Evolutionary conservation across 2,329 filamentous ascomycete genomes (phyloP), one percentile per base, ranked within the genome.

Genomic region (Paramyrothecium roridum): DNA sequence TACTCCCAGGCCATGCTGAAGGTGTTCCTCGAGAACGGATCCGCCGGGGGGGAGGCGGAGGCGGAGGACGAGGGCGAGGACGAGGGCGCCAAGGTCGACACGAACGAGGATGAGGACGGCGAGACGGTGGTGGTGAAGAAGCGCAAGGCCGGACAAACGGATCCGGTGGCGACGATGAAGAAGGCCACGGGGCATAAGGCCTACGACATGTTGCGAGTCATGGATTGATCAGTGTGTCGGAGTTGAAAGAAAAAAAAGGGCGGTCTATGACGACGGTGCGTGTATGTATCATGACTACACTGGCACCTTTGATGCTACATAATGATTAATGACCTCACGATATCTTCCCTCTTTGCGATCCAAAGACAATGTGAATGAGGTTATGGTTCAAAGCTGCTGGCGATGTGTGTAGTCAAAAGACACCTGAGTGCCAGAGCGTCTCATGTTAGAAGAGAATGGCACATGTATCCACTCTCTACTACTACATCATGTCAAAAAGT

Each of bases 1-100:
- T 84, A 84, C 66, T 81, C 78, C 2, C 82, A 83, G 69, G 81
- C 71, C 1, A 76, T 83, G 77, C 65, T 86, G 59, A 84, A 83
- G 71, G 76, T 80, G 10, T 84, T 85, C 58, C 60, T 85, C 48
- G 80, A 82, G 2, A 73, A 69, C 19, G 80, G 77, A 0, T 67
- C 69, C 0, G 69, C 71, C 1, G 72, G 72, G 45, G 70, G 69
- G 26, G 68, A 73, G 16, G 67, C 69, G 10, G 65, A 67, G 11
- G 66, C 68, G 10, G 70, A 70, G 46, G 65, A 56, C 59, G 65
- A 65, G 45, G 68, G 64, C 13, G 70, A 67, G 6, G 61, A 60
- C 2, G 59, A 61, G 8, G 55, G 50, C 3, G 56, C 53, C 19
- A 52, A 60, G 8, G 52, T 57, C 12, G 26, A 30, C 6, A 30